Evolutionary conservation across 192 early-diverging fungal species (phyloP).

Genomic region (Rhizophagus clarus): DNA sequence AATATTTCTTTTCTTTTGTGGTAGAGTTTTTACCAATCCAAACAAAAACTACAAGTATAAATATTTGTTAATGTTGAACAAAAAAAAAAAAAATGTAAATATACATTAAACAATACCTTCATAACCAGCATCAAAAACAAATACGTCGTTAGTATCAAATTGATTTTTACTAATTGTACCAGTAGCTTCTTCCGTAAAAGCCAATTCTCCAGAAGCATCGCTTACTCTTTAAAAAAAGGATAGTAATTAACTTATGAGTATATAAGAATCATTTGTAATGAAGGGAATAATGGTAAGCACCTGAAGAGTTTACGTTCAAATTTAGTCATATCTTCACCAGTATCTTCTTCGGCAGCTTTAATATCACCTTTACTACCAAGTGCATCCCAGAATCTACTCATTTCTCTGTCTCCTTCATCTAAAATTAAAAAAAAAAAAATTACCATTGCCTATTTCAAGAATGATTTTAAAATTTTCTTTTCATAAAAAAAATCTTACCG

Average conservation of each 20-base stretch:
- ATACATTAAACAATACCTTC: slow-evolving; percentile 26
- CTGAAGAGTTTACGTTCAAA: slow-evolving; percentile 52
- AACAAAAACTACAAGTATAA: slow-evolving; percentile 44
- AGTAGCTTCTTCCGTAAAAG: slow-evolving; percentile 59
- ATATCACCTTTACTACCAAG: slow-evolving; percentile 66
- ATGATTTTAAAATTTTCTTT: neutral
- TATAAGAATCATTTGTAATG: slow-evolving; percentile 13
- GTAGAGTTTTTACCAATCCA: slow-evolving; percentile 63
- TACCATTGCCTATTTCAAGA: neutral
- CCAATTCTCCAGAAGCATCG: slow-evolving; percentile 42
- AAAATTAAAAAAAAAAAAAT: slow-evolving; percentile 17
- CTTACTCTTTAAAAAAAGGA: slow-evolving; percentile 31
- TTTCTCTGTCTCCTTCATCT: slow-evolving; percentile 64
- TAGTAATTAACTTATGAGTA: slow-evolving; percentile 12
- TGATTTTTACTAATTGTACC: slow-evolving; percentile 45
- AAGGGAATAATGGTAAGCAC: slow-evolving; percentile 42
- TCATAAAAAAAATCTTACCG: slow-evolving; percentile 49
- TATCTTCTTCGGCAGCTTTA: slow-evolving; percentile 51
- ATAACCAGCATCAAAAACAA: slow-evolving; percentile 64
- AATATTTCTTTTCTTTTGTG: slow-evolving; percentile 52
- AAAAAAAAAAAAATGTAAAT: neutral
- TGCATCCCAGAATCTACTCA: slow-evolving; percentile 61
- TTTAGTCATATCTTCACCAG: slow-evolving; percentile 36
- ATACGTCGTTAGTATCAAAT: slow-evolving; percentile 68
- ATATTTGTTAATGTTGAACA: neutral